Evolutionary conservation across 164 flowering plant species (phyloP).

Genomic region (Platanus orientalis): DNA sequence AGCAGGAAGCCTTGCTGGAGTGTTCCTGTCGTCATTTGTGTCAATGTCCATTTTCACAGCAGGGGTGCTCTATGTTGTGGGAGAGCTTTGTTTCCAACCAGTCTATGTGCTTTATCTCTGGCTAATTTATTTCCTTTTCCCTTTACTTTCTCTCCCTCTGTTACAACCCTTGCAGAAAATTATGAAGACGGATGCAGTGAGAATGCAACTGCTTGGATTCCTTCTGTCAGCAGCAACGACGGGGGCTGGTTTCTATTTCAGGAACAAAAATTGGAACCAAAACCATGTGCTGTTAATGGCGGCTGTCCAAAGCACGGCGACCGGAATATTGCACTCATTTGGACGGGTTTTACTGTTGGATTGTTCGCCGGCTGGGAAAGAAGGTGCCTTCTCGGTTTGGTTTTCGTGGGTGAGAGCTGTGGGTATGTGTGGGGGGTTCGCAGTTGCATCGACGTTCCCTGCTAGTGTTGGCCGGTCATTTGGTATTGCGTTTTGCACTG

Average conservation of each 20-base stretch:
- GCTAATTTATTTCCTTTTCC: conserved; percentile 45
- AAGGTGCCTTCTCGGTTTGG: conserved; percentile 59
- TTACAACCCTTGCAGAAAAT: conserved; percentile 45
- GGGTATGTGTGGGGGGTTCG: conserved; percentile 50
- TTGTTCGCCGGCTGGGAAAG: conserved; percentile 52
- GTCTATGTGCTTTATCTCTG: conserved; percentile 28
- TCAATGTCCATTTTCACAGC: conserved; percentile 51
- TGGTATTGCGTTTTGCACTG: conserved; percentile 33
- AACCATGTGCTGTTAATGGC: conserved; percentile 30
- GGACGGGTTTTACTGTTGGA: conserved; percentile 54
- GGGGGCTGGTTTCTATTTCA: conserved; percentile 43
- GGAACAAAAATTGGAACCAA: conserved; percentile 25
- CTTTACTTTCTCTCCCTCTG: conserved; percentile 51
- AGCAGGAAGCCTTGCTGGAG: conserved; percentile 30
- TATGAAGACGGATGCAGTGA: conserved; percentile 39
- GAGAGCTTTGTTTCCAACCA: conserved; percentile 40
- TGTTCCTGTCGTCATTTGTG: conserved; percentile 46
- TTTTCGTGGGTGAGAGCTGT: conserved; percentile 39
- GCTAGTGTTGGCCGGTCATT: conserved; percentile 30
- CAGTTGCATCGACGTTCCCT: conserved; percentile 33
- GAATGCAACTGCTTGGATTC: conserved; percentile 57
- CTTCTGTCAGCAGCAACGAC: conserved; percentile 32
- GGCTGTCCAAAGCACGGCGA: conserved; percentile 40
- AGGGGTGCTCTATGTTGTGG: conserved; percentile 39
- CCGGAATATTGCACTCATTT: conserved; percentile 49